Evolutionary conservation across 2,329 filamentous ascomycete species (phyloP).

Genomic region (Stenocarpella maydis): DNA sequence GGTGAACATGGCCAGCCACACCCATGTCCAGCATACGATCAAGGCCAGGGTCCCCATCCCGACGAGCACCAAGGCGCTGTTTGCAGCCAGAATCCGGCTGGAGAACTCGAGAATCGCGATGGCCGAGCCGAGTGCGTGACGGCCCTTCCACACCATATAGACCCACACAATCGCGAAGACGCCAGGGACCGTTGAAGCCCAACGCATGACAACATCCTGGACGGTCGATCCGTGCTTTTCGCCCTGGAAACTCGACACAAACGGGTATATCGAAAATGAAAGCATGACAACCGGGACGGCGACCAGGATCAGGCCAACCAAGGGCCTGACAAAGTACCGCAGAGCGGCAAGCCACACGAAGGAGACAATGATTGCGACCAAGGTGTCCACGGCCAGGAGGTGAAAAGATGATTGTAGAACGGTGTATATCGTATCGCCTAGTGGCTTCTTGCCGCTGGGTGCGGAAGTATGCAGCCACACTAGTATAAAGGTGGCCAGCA

Average conservation of each 20-base stretch:
- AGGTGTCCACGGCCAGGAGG: conserved; percentile 87
- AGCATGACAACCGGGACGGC: conserved; percentile 87
- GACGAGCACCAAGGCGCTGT: conserved; percentile 82
- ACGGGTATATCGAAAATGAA: conserved; percentile 89
- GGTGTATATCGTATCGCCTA: conserved; percentile 94
- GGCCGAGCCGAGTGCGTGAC: conserved; percentile 81
- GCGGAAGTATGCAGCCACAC: conserved; percentile 88
- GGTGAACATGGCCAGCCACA: conserved; percentile 97
- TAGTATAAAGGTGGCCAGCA: conserved; percentile 88
- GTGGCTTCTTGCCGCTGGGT: conserved; percentile 71
- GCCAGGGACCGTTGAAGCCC: conserved; percentile 80
- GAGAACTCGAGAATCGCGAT: conserved; percentile 92
- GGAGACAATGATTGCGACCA: conserved; percentile 88
- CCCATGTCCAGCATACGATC: conserved; percentile 91
- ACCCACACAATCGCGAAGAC: conserved; percentile 80
- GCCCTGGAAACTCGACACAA: conserved; percentile 88
- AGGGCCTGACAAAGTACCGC: conserved; percentile 84
- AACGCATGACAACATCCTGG: conserved; percentile 92
- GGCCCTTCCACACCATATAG: conserved; percentile 82
- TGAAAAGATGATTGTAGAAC: conserved; percentile 87
- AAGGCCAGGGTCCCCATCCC: conserved; percentile 79
- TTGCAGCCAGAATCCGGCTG: conserved; percentile 84
- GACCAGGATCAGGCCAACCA: conserved; percentile 82
- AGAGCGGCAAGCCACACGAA: conserved; percentile 90
- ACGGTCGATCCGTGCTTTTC: conserved; percentile 75